phyloP scores from a whole-genome alignment of 1,284 basidiomycete genomes.

The Ustilago xerochloae region DNA sequence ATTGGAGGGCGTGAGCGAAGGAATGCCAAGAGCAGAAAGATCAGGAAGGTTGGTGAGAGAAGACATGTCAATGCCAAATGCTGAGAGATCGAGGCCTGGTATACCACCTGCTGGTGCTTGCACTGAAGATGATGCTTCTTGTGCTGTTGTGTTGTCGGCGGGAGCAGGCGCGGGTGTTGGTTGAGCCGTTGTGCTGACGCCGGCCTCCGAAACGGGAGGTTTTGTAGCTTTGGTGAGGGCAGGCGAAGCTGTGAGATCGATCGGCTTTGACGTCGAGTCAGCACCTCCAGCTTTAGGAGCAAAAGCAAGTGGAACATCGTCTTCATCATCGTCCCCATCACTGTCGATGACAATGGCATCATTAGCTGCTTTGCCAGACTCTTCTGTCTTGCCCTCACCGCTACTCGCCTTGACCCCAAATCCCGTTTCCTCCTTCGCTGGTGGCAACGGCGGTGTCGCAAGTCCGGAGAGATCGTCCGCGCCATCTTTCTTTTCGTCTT shows the following conservation, averaged over 20 bases:
- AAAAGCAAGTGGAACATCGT: slow-evolving; percentile 48
- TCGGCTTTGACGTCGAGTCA: slow-evolving; percentile 13
- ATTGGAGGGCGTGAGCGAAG: slow-evolving; percentile 6
- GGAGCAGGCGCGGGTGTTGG: neutral
- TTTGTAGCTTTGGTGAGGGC: slow-evolving; percentile 10
- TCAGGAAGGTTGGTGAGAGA: slow-evolving; percentile 22
- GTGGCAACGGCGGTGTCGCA: slow-evolving; percentile 17
- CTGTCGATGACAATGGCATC: slow-evolving; percentile 50
- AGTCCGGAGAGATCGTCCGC: slow-evolving; percentile 14
- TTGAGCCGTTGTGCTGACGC: neutral
- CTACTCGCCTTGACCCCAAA: neutral
- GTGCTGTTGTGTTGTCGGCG: neutral
- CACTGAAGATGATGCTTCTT: neutral
- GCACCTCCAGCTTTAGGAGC: slow-evolving; percentile 27
- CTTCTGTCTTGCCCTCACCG: neutral
- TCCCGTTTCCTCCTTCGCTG: neutral
- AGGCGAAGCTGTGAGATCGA: slow-evolving; percentile 43
- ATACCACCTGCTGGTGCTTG: slow-evolving; percentile 7
- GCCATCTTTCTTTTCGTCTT: neutral
- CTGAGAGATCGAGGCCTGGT: slow-evolving; percentile 31
- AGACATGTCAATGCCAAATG: slow-evolving; percentile 39
- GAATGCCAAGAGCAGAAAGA: slow-evolving; percentile 39
- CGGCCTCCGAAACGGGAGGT: neutral
- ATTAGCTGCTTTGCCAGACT: slow-evolving; percentile 8
- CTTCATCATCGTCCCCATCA: slow-evolving; percentile 41